phyloP scores from a whole-genome alignment of 805 yeast genomes.

The Lipomyces yamadae region DNA sequence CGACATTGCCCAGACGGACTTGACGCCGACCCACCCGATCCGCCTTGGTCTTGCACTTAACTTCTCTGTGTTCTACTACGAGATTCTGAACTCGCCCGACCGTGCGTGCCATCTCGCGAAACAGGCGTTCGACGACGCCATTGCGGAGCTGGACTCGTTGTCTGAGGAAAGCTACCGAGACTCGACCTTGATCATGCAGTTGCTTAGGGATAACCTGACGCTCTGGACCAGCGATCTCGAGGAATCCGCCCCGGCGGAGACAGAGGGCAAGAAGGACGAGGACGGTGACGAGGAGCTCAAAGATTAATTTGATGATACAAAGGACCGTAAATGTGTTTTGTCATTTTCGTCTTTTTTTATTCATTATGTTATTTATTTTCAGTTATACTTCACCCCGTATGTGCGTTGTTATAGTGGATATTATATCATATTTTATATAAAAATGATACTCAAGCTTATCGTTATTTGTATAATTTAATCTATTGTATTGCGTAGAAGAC shows the following conservation, averaged over 20 bases:
- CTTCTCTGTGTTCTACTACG: slow-evolving; percentile 92
- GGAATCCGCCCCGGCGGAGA: slow-evolving; percentile 46
- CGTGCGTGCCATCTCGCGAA: slow-evolving; percentile 95
- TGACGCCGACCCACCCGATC: slow-evolving; percentile 99
- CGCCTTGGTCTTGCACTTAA: slow-evolving; percentile 95
- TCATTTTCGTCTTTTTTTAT: background rate
- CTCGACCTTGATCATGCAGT: slow-evolving; percentile 92
- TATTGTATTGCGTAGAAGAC: background rate
- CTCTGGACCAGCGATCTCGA: slow-evolving; percentile 65
- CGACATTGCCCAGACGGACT: slow-evolving; percentile 96
- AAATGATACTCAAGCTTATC: background rate
- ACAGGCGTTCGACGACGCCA: slow-evolving; percentile 95
- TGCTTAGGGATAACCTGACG: slow-evolving; percentile 55
- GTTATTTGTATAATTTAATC: background rate
- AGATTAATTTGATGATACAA: slow-evolving; percentile 12
- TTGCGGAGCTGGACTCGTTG: slow-evolving; percentile 90
- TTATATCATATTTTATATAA: background rate
- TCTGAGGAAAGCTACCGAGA: slow-evolving; percentile 94
- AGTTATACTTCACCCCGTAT: background rate
- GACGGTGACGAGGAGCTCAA: slow-evolving; percentile 32
- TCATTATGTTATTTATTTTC: background rate
- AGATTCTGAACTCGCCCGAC: slow-evolving; percentile 90
- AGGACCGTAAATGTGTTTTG: background rate
- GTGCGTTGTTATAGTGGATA: slow-evolving; percentile 5
- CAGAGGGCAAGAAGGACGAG: slow-evolving; percentile 29